phyloP scores from a whole-genome alignment of 2,329 filamentous ascomycete genomes.

The Hypoxylon sp. region DNA sequence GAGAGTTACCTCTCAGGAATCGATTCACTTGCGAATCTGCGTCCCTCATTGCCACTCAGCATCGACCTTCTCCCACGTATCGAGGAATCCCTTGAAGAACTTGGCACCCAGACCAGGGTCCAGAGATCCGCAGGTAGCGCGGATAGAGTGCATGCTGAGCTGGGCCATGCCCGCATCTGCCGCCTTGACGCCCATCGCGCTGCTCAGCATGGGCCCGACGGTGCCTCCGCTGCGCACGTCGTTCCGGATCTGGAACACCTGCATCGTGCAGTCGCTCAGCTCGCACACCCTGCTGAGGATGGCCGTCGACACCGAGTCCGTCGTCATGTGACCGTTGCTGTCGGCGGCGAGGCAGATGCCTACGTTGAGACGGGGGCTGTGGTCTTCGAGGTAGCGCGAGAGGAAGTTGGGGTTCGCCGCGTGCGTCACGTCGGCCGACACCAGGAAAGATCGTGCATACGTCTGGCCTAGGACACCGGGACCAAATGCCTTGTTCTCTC shows the following conservation, averaged over 20 bases:
- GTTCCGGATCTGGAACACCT: constrained; percentile 95
- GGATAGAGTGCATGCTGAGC: constrained; percentile 91
- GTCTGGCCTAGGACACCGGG: constrained; percentile 77
- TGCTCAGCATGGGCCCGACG: constrained; percentile 89
- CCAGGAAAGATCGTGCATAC: constrained; percentile 89
- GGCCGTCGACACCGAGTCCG: constrained; percentile 84
- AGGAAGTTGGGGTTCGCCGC: constrained; percentile 96
- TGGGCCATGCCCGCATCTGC: constrained; percentile 92
- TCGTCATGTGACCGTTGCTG: constrained; percentile 95
- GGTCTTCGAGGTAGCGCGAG: constrained; percentile 80
- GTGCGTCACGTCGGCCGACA: constrained; percentile 93
- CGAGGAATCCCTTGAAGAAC: constrained; percentile 88
- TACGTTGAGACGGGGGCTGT: constrained; percentile 87
- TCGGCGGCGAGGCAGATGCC: constrained; percentile 83
- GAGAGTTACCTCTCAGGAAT: constrained; percentile 1
- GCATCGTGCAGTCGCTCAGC: constrained; percentile 73
- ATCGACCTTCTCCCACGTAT: constrained; percentile 85
- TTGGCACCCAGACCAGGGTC: constrained; percentile 90
- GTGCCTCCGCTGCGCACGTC: constrained; percentile 90
- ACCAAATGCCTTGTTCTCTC: constrained; percentile 54
- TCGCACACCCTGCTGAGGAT: constrained; percentile 82
- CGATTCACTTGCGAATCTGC: background rate
- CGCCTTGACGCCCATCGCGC: constrained; percentile 79
- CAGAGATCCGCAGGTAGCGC: constrained; percentile 83
- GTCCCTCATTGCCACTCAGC: constrained; percentile 67